Evolutionary conservation across 306 rosid species (phyloP), one percentile per base, ranked within the genome.

Genomic region (Fragaria vesca): DNA sequence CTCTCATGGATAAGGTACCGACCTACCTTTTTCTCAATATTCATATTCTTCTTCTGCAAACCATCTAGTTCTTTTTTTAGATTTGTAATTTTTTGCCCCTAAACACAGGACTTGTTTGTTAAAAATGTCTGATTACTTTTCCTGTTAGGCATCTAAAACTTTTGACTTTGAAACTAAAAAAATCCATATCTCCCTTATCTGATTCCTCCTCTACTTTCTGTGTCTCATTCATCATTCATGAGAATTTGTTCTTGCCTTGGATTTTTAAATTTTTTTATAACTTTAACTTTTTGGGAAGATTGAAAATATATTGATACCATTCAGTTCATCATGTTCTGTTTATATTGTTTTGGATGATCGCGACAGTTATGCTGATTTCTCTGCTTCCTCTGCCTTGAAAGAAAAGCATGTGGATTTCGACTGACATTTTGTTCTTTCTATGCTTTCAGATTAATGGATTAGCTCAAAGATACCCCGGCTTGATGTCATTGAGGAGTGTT

Each of bases 1-100:
- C 99, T 81, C 87, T 96, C 16, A 88, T 90, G 90, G 99, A 96
- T 84, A 93, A 96, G 99, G 99, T 92, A 10, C 51, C 28, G 58
- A 30, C 6, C 57, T 21, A 30, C 32, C 43, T 61, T 50, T 48
- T 54, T 9, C 28, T 34, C 71, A 58, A 7, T 26, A 50, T 71
- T 57, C 62, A n/a, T 80, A 36, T 77, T 72, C 60, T 54, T 69
- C 24, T 42, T 21, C 2, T 82, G 57, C 76, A 74, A 73, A 57
- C 48, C 45, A 3, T 9, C 16, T 79, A 17, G 18, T 61, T 8
- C n/a, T 76, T 74, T 76, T 74, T 16, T 74, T 32, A 58, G 48
- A 47, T 63, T 57, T 48, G 79, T 7, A n/a, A 43, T 70, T 73
- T 71, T 63, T 74, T 30, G 3, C 45, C 60, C 24, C 26, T 61